phyloP scores from a whole-genome alignment of 2,329 filamentous ascomycete genomes.

The Hortaea werneckii region DNA sequence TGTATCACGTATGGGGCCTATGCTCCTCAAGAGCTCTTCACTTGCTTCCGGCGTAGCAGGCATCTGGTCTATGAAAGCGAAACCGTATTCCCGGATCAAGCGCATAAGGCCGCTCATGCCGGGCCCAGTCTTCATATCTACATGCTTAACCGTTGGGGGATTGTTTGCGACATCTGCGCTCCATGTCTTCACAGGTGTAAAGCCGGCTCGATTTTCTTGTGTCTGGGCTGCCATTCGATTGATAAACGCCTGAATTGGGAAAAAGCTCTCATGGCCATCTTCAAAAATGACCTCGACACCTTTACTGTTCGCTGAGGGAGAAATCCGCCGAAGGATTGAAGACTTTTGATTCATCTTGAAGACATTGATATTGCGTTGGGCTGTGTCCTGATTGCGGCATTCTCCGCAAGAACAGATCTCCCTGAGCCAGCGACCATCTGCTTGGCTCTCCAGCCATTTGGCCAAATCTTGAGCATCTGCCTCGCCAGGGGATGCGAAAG shows the following conservation, averaged over 20 bases:
- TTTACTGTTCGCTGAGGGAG: neutral
- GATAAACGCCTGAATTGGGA: constrained; percentile 5
- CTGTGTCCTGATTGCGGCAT: constrained; percentile 21
- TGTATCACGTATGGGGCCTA: constrained; percentile 78
- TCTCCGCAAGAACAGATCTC: constrained; percentile 10
- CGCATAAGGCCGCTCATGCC: constrained; percentile 18
- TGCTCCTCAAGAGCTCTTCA: constrained; percentile 62
- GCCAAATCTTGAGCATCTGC: no score
- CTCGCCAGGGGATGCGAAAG: no score
- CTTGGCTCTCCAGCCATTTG: neutral
- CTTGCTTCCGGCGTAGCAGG: constrained; percentile 63
- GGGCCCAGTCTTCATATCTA: constrained; percentile 3
- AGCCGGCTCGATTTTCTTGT: constrained; percentile 11
- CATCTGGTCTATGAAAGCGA: constrained; percentile 64
- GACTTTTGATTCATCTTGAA: constrained; percentile 11
- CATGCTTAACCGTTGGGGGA: constrained; percentile 20
- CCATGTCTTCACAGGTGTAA: constrained; percentile 14
- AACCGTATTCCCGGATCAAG: constrained; percentile 49
- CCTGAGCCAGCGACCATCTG: constrained; percentile 1
- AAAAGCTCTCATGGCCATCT: constrained; percentile 8
- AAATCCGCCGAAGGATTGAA: neutral
- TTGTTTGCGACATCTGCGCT: constrained; percentile 12
- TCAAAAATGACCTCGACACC: constrained; percentile 13
- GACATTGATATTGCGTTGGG: constrained; percentile 23
- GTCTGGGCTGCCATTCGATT: constrained; percentile 5